Evolutionary conservation across 1,284 basidiomycete species (phyloP).

Genomic region (Ganoderma boninense): DNA sequence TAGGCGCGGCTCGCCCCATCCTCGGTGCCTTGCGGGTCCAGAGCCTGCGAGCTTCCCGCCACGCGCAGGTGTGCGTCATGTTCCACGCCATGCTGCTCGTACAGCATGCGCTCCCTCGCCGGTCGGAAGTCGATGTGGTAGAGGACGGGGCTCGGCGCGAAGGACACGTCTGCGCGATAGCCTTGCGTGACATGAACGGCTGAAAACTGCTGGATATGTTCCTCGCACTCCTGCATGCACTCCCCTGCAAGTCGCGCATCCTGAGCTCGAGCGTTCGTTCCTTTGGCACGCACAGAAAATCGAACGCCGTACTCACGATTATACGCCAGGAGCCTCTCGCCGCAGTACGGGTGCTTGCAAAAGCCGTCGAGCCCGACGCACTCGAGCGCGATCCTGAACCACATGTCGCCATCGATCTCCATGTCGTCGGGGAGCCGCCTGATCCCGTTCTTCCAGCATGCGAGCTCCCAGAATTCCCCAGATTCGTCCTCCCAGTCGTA

Average conservation of each 20-base stretch:
- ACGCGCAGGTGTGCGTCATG: not conserved
- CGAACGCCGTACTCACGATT: not conserved
- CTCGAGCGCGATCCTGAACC: conserved; percentile 19
- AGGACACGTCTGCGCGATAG: not conserved
- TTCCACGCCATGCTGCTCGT: not conserved
- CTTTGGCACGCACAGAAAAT: not conserved
- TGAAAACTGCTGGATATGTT: not conserved
- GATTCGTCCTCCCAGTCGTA: conserved; percentile 20
- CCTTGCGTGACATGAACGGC: not conserved
- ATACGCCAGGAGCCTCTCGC: conserved; percentile 6
- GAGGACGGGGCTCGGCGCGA: not conserved
- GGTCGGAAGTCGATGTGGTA: not conserved
- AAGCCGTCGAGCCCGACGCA: conserved; percentile 15
- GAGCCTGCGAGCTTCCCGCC: not conserved
- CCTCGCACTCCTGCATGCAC: not conserved
- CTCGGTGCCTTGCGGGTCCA: not conserved
- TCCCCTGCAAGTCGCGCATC: not conserved
- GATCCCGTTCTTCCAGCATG: conserved; percentile 23
- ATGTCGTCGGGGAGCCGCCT: not conserved
- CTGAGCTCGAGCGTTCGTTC: not conserved
- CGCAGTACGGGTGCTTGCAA: conserved; percentile 20
- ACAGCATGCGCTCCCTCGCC: not conserved
- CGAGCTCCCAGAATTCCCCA: conserved; percentile 28
- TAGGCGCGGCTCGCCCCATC: not conserved
- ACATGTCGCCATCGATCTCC: not conserved